These are phyloP conservation scores for Aspergillus fumigatus DNA, from an alignment of 2,329 filamentous ascomycete species.

Conservation along the genomic window DNA sequence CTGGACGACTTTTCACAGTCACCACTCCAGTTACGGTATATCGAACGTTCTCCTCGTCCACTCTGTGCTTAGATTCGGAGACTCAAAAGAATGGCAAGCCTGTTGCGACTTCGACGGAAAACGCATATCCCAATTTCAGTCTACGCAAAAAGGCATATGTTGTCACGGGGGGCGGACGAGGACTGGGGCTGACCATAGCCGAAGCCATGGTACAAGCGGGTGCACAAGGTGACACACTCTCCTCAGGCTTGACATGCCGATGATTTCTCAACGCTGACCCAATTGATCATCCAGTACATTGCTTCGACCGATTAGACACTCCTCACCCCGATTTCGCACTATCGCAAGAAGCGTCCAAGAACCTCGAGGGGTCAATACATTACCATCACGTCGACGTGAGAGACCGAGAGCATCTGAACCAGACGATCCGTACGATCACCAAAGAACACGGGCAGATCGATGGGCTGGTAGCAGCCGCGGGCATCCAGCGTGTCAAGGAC, in stretches of 20 bases:
- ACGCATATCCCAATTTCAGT: neutral
- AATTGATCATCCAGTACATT: neutral
- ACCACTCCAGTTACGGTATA: neutral
- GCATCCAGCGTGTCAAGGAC: neutral
- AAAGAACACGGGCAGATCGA: neutral
- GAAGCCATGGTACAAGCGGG: neutral
- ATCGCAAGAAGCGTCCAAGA: neutral
- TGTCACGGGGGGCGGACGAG: neutral
- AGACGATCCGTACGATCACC: neutral
- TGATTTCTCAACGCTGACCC: neutral
- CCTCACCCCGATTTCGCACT: neutral
- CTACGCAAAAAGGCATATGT: neutral
- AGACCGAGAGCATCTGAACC: neutral
- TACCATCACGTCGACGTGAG: neutral
- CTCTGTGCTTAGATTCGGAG: neutral
- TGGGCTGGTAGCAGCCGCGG: neutral
- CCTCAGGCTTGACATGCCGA: neutral
- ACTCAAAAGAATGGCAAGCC: neutral
- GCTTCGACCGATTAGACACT: neutral
- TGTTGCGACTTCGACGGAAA: neutral
- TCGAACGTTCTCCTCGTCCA: neutral
- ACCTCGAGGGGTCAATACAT: neutral
- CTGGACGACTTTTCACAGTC: neutral
- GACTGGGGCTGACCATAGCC: neutral
- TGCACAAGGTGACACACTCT: neutral